Evolutionary conservation across 495 filamentous ascomycete genomes (phyloP).

Genomic region (Penicillium chermesinum): DNA sequence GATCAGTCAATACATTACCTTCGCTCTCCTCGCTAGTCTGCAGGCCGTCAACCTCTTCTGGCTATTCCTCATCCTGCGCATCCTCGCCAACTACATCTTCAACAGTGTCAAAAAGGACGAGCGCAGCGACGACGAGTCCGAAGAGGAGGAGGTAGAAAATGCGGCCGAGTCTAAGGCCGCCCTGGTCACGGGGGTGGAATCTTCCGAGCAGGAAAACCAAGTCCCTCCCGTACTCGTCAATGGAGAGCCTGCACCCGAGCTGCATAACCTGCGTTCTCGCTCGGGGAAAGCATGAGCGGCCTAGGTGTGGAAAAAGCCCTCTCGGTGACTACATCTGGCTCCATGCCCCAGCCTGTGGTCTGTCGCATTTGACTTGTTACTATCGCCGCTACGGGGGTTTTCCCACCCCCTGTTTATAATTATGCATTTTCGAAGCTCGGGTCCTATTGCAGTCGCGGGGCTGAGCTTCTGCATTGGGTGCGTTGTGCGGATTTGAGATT

Average conservation of each 20-base stretch:
- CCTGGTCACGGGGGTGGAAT: constrained; percentile 27
- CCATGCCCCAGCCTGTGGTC: too few relatives aligned
- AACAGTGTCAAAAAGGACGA: constrained; percentile 48
- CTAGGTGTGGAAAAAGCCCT: too few relatives aligned
- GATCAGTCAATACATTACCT: constrained; percentile 69
- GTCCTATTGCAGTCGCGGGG: neutral
- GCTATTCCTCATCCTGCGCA: constrained; percentile 75
- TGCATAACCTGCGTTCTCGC: constrained; percentile 21
- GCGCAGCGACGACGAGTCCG: constrained; percentile 58
- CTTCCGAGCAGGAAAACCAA: constrained; percentile 30
- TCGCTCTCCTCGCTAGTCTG: constrained; percentile 61
- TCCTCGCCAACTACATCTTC: constrained; percentile 57
- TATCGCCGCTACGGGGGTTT: too few relatives aligned
- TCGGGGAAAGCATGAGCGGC: constrained; percentile 20
- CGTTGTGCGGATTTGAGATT: neutral
- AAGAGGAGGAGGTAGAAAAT: constrained; percentile 38
- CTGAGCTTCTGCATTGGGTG: neutral
- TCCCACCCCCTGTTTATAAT: constrained; percentile 18
- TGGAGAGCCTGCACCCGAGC: constrained; percentile 30
- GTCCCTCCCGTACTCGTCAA: constrained; percentile 37
- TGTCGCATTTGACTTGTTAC: too few relatives aligned
- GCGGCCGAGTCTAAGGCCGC: constrained; percentile 22
- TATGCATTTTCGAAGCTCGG: constrained; percentile 3
- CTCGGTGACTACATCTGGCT: too few relatives aligned
- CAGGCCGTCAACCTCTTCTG: constrained; percentile 85